Conservation (phyloP, 176 grass and related monocot genomes). For the bread wheat (Triticum aestivum) region IWGSC_CS_RefSeq_v2.1 NC_057807.1:548887940-548888439, state of each 20-base stretch:
- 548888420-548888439: slow-evolving; percentile 72
- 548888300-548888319: slow-evolving; percentile 50
- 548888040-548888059: slow-evolving; percentile 69
- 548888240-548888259: slow-evolving; percentile 51
- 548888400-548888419: slow-evolving; percentile 64
- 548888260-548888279: slow-evolving; percentile 32
- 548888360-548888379: slow-evolving; percentile 34
- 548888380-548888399: slow-evolving; percentile 55
- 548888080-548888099: slow-evolving; percentile 64
- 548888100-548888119: slow-evolving; percentile 83
- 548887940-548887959: slow-evolving; percentile 83
- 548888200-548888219: slow-evolving; percentile 87
- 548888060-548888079: slow-evolving; percentile 58
- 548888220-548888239: slow-evolving; percentile 62
- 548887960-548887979: slow-evolving; percentile 82
- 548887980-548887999: slow-evolving; percentile 78
- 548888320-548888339: slow-evolving; percentile 38
- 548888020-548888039: slow-evolving; percentile 86
- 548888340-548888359: slow-evolving; percentile 30
- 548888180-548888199: slow-evolving; percentile 62
- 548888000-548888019: slow-evolving; percentile 84
- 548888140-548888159: slow-evolving; percentile 66
- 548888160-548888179: slow-evolving; percentile 71
- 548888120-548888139: slow-evolving; percentile 76
- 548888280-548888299: slow-evolving; percentile 42